phyloP scores from a whole-genome alignment of 306 rosid species.

The Acacia crassicarpa region DNA sequence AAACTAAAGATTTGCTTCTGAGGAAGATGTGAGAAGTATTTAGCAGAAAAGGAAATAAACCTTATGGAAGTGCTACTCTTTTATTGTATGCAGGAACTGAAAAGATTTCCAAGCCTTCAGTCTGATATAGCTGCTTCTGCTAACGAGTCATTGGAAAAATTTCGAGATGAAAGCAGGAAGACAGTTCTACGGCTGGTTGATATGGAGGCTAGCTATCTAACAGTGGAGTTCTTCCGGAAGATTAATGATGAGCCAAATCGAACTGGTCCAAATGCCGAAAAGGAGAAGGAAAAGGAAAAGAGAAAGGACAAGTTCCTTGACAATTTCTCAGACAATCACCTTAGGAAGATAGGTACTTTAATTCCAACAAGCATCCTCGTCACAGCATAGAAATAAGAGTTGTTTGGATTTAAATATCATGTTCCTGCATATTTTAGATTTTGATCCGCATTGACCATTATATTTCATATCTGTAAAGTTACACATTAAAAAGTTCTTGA shows the following conservation, averaged over 20 bases:
- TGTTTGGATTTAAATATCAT: conserved; percentile 10
- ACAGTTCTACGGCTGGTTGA: conserved; percentile 89
- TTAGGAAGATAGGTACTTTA: conserved; percentile 79
- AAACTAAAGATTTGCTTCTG: neutral
- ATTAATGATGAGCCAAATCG: conserved; percentile 66
- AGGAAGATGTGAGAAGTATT: neutral
- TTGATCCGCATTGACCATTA: conserved; percentile 4
- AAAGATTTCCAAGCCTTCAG: conserved; percentile 87
- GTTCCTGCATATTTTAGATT: conserved; percentile 15
- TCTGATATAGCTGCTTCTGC: conserved; percentile 87
- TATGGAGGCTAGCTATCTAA: conserved; percentile 95
- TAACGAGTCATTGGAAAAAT: conserved; percentile 82
- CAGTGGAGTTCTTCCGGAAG: conserved; percentile 92
- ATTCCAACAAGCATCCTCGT: conserved; percentile 27
- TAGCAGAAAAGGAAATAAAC: conserved; percentile 4
- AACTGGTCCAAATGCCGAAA: conserved; percentile 48
- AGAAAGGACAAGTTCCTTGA: conserved; percentile 12
- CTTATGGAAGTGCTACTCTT: conserved; percentile 22
- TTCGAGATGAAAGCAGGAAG: conserved; percentile 90
- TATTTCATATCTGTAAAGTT: conserved; percentile 21
- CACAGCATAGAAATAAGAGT: neutral
- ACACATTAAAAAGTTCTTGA: neutral
- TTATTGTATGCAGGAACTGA: conserved; percentile 70
- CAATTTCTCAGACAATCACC: conserved; percentile 67
- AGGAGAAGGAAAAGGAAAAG: conserved; percentile 4